Conservation (phyloP, 2,329 filamentous ascomycete genomes). For the Mycosphaerella arachidis region DNA sequence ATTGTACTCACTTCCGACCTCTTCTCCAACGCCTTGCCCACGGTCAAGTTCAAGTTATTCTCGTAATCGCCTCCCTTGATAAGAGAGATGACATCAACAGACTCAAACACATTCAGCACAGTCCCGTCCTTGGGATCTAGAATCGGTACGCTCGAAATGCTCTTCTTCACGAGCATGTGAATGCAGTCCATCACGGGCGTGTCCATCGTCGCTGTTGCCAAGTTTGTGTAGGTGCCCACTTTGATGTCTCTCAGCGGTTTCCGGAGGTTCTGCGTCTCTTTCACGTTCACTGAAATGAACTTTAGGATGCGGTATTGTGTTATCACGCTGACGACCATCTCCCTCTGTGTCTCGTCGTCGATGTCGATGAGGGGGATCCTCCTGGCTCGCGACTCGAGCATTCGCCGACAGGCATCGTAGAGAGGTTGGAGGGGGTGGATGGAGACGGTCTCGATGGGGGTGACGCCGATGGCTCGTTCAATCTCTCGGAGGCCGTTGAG, state of each 20-base stretch:
- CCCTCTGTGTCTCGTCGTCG: constrained; percentile 86
- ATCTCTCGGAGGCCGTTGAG: constrained; percentile 91
- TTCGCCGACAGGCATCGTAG: constrained; percentile 90
- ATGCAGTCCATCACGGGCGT: constrained; percentile 92
- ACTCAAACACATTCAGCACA: constrained; percentile 94
- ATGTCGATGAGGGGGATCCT: constrained; percentile 90
- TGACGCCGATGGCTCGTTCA: constrained; percentile 86
- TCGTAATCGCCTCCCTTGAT: constrained; percentile 94
- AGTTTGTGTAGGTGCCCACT: constrained; percentile 75
- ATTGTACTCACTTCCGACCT: constrained; percentile 61
- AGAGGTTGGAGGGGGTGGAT: constrained; percentile 85
- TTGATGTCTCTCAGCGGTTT: constrained; percentile 81
- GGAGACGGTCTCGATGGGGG: constrained; percentile 90
- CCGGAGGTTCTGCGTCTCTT: constrained; percentile 80
- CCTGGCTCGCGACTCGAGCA: constrained; percentile 88
- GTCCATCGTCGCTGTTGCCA: constrained; percentile 81
- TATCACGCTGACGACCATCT: constrained; percentile 93
- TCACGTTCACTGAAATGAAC: constrained; percentile 93
- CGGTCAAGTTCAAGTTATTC: constrained; percentile 69
- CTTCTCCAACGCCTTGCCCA: constrained; percentile 84
- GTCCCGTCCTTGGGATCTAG: constrained; percentile 67
- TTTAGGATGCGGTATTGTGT: constrained; percentile 98
- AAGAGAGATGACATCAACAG: constrained; percentile 92
- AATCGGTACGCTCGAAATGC: constrained; percentile 92
- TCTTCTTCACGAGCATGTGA: constrained; percentile 83